A percentile compares a stretch with the other conserved stretches of the same genome.
Evolutionary conservation across 805 yeast genomes (phyloP).

Genomic region (Maudiozyma turicensis): DNA sequence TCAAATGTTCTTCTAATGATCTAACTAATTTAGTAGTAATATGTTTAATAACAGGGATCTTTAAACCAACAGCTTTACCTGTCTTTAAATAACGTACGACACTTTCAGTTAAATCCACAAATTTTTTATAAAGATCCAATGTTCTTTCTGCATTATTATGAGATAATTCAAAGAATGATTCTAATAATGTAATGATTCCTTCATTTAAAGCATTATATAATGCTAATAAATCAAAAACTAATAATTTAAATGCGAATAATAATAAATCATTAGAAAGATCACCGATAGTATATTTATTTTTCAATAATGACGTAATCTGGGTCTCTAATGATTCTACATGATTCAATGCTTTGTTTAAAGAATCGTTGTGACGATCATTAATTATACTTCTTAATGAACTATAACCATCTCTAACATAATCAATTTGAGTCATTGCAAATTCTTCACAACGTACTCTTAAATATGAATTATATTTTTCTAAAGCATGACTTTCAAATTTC

Average conservation of each 20-base stretch:
- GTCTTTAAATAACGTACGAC: constrained; percentile 81
- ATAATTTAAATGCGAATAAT: constrained; percentile 72
- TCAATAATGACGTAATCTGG: constrained; percentile 67
- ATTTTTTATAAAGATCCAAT: constrained; percentile 69
- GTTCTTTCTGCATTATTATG: constrained; percentile 80
- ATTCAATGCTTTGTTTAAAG: constrained; percentile 63
- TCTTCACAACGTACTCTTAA: constrained; percentile 60
- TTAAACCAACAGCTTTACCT: constrained; percentile 84
- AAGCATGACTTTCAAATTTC: constrained; percentile 36
- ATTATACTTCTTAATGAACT: constrained; percentile 34
- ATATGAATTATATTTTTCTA: constrained; percentile 64
- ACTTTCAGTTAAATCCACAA: constrained; percentile 75
- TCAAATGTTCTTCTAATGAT: constrained; percentile 78
- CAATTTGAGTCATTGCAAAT: constrained; percentile 52
- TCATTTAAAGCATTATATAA: constrained; percentile 87
- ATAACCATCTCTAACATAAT: constrained; percentile 68
- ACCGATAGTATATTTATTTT: constrained; percentile 64
- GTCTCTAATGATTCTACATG: constrained; percentile 75
- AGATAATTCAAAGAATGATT: constrained; percentile 91
- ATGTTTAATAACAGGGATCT: constrained; percentile 92
- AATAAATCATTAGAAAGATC: constrained; percentile 81
- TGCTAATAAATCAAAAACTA: constrained; percentile 82
- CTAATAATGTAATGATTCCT: constrained; percentile 88
- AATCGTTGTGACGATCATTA: constrained; percentile 41
- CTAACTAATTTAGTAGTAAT: constrained; percentile 90